Evolutionary conservation across 1,284 basidiomycete genomes (phyloP), one percentile per base, ranked within the genome.

Genomic region (Apiotrichum siamense): DNA sequence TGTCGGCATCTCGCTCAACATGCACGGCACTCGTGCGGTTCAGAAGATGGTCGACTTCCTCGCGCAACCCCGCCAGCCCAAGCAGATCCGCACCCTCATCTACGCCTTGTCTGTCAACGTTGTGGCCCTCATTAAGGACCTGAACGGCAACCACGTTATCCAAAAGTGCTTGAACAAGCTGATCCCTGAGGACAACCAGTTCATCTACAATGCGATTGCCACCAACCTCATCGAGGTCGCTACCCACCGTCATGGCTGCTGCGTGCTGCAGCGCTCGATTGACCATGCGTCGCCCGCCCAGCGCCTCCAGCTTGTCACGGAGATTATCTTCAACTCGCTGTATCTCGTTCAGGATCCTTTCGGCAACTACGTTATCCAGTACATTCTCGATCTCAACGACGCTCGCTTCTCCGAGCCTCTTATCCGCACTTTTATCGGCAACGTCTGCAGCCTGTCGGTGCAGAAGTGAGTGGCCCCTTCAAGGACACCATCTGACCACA

Each of bases 41-140:
- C 96, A 99, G 77, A 98, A 98, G 80, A 98, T 97, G 92, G 97
- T 99, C 62, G 96, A 99, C 76, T 98, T 97, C 78, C 77, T 99
- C 66, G 93, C 91, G n/a, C 91, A 88, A 53, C 84, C 88, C 63
- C 81, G 92, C 67, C 89, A 92, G 85, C 64, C 69, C 32, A 72
- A 72, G 75, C 90, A 98, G 84, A 97, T 98, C 65, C 88, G 93
- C 71, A 90, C 91, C 41, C 91, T 98, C 76, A 98, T 98, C 69
- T 81, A 93, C 54, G 96, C 96, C 12, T 82, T 99, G 64, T 92
- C 90, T 76, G 81, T 97, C 62, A 94, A 97, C 74, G 96, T 99
- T 64, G 96, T 99, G 32, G 93, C 94, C 57, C 81, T 99, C 59
- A 99, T 99, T 84, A 99, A 98, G 81, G 94, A 99, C 74, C 79